These are phyloP conservation scores for Lactarius indigo DNA, from an alignment of 768 basidiomycete genomes.

Conservation along the genomic window DNA sequence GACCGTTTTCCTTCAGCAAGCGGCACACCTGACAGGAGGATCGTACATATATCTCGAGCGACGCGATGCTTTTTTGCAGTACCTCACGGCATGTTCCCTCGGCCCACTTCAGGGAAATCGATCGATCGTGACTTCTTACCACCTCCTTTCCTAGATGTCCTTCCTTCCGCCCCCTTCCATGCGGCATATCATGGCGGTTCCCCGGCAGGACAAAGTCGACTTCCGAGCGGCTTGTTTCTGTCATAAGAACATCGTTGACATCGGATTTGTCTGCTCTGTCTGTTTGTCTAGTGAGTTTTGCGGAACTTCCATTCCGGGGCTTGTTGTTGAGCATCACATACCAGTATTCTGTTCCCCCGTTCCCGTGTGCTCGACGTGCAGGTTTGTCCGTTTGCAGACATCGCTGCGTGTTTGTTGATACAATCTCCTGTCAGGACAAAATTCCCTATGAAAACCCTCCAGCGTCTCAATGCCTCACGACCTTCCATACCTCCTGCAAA, in stretches of 20 bases:
- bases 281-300: conserved; percentile 83
- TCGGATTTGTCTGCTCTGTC: conserved; percentile 98
- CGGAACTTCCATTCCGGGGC: neutral
- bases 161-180: conserved; percentile 70
- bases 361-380: conserved; percentile 91
- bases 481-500: conserved; percentile 26
- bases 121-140: conserved; percentile 1
- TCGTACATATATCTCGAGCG: conserved; percentile 84
- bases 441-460: conserved; percentile 90
- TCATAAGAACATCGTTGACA: conserved; percentile 93
- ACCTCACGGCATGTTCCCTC: conserved; percentile 60
- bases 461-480: conserved; percentile 64
- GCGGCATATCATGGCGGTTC: conserved; percentile 73
- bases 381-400: conserved; percentile 46
- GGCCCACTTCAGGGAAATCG: neutral
- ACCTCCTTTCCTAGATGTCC: conserved; percentile 62
- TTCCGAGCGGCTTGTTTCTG: conserved; percentile 99
- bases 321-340: neutral
- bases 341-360: conserved; percentile 92
- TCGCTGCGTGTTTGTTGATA: neutral
- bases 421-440: conserved; percentile 61
- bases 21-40: conserved; percentile 91
- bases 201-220: conserved; percentile 93
- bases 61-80: conserved; percentile 86
- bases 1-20: conserved; percentile 95